Conservation (phyloP, 805 yeast genomes). For the Zygosaccharomyces lentus region DNA sequence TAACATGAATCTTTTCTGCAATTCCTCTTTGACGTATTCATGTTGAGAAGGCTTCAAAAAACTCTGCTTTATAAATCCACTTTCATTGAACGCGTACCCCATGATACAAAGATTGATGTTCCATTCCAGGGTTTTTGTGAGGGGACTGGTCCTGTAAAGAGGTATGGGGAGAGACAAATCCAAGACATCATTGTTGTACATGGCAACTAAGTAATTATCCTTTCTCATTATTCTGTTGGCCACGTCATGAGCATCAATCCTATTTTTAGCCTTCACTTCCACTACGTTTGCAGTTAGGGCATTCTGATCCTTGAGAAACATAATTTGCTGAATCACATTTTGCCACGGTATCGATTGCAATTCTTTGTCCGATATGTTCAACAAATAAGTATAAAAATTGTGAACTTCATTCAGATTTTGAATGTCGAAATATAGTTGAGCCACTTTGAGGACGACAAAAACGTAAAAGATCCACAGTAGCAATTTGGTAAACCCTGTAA, state of each 20-base stretch:
- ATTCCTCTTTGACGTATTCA: slow-evolving; percentile 58
- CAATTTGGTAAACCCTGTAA: slow-evolving; percentile 52
- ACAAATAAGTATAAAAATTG: slow-evolving; percentile 67
- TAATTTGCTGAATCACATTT: slow-evolving; percentile 68
- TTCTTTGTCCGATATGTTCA: slow-evolving; percentile 73
- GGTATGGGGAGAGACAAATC: slow-evolving; percentile 61
- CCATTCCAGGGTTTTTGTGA: slow-evolving; percentile 93
- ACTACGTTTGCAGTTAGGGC: slow-evolving; percentile 48
- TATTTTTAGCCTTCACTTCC: slow-evolving; percentile 64
- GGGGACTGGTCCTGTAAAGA: slow-evolving; percentile 38
- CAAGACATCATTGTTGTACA: slow-evolving; percentile 72
- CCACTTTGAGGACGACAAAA: slow-evolving; percentile 48
- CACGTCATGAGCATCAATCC: slow-evolving; percentile 87
- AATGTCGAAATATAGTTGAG: slow-evolving; percentile 58
- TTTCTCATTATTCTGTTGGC: slow-evolving; percentile 95
- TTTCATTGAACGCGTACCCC: slow-evolving; percentile 77
- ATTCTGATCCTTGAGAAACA: slow-evolving; percentile 74
- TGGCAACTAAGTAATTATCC: slow-evolving; percentile 89
- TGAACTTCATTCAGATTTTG: slow-evolving; percentile 68
- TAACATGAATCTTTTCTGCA: slow-evolving; percentile 73
- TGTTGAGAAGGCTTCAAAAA: slow-evolving; percentile 71
- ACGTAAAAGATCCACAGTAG: slow-evolving; percentile 57
- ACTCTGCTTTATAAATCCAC: slow-evolving; percentile 72
- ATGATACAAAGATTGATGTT: slow-evolving; percentile 81
- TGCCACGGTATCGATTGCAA: slow-evolving; percentile 94